Conservation (phyloP, 2,329 filamentous ascomycete genomes). For the Apiospora arundinis region DNA sequence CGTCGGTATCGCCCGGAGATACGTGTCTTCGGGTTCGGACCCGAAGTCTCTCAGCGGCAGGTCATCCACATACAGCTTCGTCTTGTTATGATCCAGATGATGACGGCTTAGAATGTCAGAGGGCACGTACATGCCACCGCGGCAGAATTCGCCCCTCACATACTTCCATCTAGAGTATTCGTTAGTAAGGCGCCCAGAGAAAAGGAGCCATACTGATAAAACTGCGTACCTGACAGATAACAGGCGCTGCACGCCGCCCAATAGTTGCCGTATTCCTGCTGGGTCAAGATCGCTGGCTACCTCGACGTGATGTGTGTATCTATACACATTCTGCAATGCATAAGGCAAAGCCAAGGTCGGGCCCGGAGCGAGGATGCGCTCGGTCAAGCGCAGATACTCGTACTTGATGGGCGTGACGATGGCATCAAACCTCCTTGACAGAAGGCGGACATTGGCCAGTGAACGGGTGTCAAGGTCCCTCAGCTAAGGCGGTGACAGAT, state of each 20-base stretch:
- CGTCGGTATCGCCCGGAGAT: slow-evolving; percentile 48
- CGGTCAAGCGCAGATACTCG: slow-evolving; percentile 45
- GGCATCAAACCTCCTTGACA: slow-evolving; percentile 48
- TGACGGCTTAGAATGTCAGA: slow-evolving; percentile 45
- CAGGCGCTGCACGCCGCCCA: slow-evolving; percentile 45
- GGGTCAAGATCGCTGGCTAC: slow-evolving; percentile 49
- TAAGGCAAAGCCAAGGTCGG: slow-evolving; percentile 42
- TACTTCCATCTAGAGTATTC: slow-evolving; percentile 46
- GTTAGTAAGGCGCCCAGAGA: neutral
- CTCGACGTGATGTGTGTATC: slow-evolving; percentile 48
- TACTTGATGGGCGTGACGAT: slow-evolving; percentile 52
- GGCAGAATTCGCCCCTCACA: slow-evolving; percentile 38
- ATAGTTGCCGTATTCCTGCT: slow-evolving; percentile 41
- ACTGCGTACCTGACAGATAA: slow-evolving; percentile 47
- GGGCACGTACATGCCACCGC: slow-evolving; percentile 43
- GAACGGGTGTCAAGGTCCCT: slow-evolving; percentile 44
- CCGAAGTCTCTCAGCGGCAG: slow-evolving; percentile 48
- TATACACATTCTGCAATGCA: slow-evolving; percentile 44
- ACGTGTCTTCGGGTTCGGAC: slow-evolving; percentile 42
- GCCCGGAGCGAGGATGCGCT: slow-evolving; percentile 43
- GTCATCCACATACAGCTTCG: slow-evolving; percentile 48
- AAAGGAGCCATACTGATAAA: neutral
- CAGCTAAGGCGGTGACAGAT: slow-evolving; percentile 39
- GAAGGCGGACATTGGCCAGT: slow-evolving; percentile 43
- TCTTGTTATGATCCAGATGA: slow-evolving; percentile 37